Base-by-base conservation (phyloP, 2,329 filamentous ascomycete species). In the Xylariaceae sp. region DNA sequence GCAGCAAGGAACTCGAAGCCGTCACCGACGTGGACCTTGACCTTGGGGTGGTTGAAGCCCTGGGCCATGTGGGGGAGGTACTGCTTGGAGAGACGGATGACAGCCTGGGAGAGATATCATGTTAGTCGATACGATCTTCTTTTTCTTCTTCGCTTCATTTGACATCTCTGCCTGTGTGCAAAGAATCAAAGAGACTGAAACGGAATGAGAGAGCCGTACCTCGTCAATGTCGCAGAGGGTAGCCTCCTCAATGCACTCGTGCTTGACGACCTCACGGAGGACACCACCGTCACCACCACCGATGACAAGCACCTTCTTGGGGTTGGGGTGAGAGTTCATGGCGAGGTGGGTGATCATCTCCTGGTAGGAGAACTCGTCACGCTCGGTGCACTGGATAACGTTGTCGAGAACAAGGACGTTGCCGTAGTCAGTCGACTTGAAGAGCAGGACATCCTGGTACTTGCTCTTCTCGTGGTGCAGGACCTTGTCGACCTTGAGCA, bases 271-370 rank as follows among this genome's bases (percentile, higher is more conserved):
- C 84, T 99, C 94, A 71, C 94, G 92, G 70, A 99, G 87, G 65
- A 99, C 94, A 78, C 94, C 94, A 62, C 94, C 94, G 74, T 99
- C 94, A 74, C 94, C 94, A 71, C 94, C 94, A 66, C 94, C 94
- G 72, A 99, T 97, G 76, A 99, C 94, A 60, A 99, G 87, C 56
- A 99, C 94, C 79, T 92, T 95, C 86, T 97, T 94, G 73, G 94
- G 94, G 82, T 96, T 87, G 69, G 94, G 94, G 85, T 99, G 94
- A 56, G 93, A 91, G 85, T 96, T 94, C 88, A 99, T 91, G 78
- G 92, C 94, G 68, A 99, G 84, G 80, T 99, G 92, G 69, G 93
- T 92, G 78, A 99, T 99, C 94, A 99, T 99, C 85, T 99, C 94
- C 83, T 99, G 94, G 86, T 96, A 96, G 71, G 92, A 91, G 83